Conservation (phyloP, 257 asterid species). For the Solanum corneliomulleri region DNA sequence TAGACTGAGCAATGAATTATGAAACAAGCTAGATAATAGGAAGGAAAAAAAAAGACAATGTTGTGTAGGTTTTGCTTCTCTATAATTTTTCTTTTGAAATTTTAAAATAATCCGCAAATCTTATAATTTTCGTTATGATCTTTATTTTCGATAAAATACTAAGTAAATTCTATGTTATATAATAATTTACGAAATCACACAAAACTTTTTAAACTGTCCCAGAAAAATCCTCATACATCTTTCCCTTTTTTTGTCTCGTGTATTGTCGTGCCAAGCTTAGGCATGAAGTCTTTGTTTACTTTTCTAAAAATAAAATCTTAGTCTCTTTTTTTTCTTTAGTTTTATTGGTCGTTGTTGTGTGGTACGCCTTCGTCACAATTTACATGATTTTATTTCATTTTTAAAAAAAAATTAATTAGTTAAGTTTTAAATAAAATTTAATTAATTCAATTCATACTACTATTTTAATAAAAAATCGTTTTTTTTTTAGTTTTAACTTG, state of each 20-base stretch:
- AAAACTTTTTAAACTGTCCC: neutral
- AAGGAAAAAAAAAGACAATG: too few species aligned
- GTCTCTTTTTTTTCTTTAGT: neutral
- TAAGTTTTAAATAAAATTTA: too few species aligned
- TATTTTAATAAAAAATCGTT: too few species aligned
- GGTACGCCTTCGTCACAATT: neutral
- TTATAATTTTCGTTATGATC: rapidly evolving
- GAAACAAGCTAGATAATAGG: too few species aligned
- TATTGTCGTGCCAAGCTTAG: neutral
- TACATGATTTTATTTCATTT: neutral
- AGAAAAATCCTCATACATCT: neutral
- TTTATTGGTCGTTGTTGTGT: neutral
- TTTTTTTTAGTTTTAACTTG: too few species aligned
- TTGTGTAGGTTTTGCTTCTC: neutral
- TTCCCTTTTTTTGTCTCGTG: neutral
- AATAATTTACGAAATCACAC: too few species aligned
- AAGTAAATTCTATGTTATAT: rapidly evolving
- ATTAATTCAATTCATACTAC: neutral
- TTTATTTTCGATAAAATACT: too few species aligned
- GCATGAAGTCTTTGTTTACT: neutral
- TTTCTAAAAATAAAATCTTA: neutral
- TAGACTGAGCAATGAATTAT: too few species aligned
- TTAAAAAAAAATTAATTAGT: too few species aligned
- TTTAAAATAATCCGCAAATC: rapidly evolving
- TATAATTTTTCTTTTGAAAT: too few species aligned